Percentiles rank a stretch among this genome's conserved stretches.
phyloP scores from a whole-genome alignment of 2,329 filamentous ascomycete species.

The Fusarium sp. region DNA sequence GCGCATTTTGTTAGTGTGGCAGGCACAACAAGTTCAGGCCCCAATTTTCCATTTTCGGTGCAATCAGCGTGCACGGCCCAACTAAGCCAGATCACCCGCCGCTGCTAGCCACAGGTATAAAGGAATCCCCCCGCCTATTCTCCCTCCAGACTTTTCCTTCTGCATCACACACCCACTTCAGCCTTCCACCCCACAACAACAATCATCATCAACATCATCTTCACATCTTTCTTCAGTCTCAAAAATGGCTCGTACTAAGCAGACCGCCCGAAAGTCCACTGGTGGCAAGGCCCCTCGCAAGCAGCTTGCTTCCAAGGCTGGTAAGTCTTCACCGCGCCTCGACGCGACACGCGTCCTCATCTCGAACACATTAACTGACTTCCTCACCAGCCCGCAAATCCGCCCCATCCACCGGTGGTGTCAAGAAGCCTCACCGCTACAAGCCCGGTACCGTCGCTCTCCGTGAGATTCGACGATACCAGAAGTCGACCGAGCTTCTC shows the following conservation, averaged over 20 bases:
- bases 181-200: constrained; percentile 45
- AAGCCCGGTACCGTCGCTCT: constrained; percentile 96
- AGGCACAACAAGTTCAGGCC: constrained; percentile 14
- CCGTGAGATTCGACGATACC: constrained; percentile 98
- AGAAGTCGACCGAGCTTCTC: constrained; percentile 95
- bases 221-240: constrained; percentile 41
- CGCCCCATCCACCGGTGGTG: constrained; percentile 94
- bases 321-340: constrained; percentile 37
- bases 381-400: constrained; percentile 77
- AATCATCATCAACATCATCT: constrained; percentile 40
- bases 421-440: constrained; percentile 93
- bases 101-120: constrained; percentile 52
- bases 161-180: constrained; percentile 54
- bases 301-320: constrained; percentile 99
- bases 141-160: constrained; percentile 50
- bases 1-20: constrained; percentile 33
- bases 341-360: constrained; percentile 28
- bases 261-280: constrained; percentile 78
- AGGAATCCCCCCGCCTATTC: constrained; percentile 56
- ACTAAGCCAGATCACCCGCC: constrained; percentile 51
- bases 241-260: constrained; percentile 72
- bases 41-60: constrained; percentile 38
- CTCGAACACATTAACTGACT: constrained; percentile 23
- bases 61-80: constrained; percentile 41
- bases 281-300: constrained; percentile 85